These are phyloP conservation scores for Teratosphaeriaceae sp. DNA, from an alignment of 2,329 filamentous ascomycete genomes.

Conservation along the genomic window DNA sequence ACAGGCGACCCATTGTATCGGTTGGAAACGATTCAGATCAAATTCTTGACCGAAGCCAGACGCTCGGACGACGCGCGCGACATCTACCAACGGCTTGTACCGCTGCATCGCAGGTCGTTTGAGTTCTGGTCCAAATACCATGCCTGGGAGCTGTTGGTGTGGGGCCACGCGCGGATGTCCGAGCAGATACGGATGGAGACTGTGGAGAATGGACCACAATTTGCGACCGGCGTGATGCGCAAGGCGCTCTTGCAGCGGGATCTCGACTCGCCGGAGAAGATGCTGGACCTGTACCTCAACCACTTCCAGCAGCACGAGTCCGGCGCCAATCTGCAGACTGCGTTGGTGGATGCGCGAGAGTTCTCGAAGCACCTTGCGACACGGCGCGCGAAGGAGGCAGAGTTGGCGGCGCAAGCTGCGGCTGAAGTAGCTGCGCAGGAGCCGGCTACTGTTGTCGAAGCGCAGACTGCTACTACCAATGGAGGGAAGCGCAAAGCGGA, in stretches of 20 bases:
- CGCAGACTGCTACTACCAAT: constrained; percentile 18
- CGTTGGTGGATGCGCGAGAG: constrained; percentile 66
- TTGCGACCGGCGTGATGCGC: constrained; percentile 69
- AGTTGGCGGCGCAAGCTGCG: constrained; percentile 34
- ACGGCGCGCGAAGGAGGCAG: constrained; percentile 60
- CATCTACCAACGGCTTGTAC: constrained; percentile 63
- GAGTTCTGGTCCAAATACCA: constrained; percentile 95
- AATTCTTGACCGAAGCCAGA: constrained; percentile 79
- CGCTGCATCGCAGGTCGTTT: constrained; percentile 67
- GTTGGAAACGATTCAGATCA: constrained; percentile 85
- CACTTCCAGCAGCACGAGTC: constrained; percentile 90
- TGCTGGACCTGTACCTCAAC: constrained; percentile 66
- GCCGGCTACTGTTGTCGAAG: constrained; percentile 28
- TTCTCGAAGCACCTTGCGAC: constrained; percentile 56
- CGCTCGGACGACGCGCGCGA: constrained; percentile 69
- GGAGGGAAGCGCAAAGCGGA: constrained; percentile 70
- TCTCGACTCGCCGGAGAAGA: constrained; percentile 70
- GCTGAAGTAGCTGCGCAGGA: constrained; percentile 43
- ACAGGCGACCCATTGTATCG: constrained; percentile 84
- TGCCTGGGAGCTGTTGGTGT: constrained; percentile 79
- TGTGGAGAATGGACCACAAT: constrained; percentile 55
- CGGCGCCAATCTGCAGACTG: constrained; percentile 65
- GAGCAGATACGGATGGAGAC: constrained; percentile 45
- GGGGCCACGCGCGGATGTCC: constrained; percentile 50
- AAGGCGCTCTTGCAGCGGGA: constrained; percentile 58